Conservation (phyloP, 129 eudicot genomes). For the Escallonia herrerae region DNA sequence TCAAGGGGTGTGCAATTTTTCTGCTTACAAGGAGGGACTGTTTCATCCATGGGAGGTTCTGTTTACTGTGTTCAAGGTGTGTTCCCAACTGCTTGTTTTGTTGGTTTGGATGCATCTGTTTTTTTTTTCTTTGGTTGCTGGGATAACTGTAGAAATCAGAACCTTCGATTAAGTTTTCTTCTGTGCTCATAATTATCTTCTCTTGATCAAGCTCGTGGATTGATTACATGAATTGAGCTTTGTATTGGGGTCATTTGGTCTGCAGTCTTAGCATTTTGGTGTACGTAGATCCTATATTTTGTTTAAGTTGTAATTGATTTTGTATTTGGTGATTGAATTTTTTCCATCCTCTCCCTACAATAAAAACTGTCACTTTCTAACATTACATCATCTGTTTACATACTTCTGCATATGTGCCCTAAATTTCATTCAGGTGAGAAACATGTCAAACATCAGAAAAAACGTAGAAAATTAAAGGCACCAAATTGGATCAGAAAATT, state of each 20-base stretch:
- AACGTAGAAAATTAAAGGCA: no score
- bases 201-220: neutral
- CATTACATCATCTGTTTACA: no score
- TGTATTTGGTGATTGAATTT: neutral
- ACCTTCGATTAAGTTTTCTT: neutral
- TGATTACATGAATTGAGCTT: neutral
- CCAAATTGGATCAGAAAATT: no score
- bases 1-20: constrained; percentile 23
- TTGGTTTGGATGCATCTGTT: neutral
- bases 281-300: neutral
- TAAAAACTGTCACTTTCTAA: no score
- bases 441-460: no score
- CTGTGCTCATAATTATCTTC: no score
- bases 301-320: neutral
- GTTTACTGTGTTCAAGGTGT: constrained; percentile 47
- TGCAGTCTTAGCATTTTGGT: neutral
- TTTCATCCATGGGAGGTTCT: constrained; percentile 53
- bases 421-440: no score
- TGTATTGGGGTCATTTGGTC: neutral
- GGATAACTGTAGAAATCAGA: no score
- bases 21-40: constrained; percentile 28
- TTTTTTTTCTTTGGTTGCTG: neutral
- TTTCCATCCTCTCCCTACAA: no score
- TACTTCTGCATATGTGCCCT: no score
- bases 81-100: constrained; percentile 20